phyloP scores from a whole-genome alignment of 768 basidiomycete species.

The Boletus subcaerulescens region DNA sequence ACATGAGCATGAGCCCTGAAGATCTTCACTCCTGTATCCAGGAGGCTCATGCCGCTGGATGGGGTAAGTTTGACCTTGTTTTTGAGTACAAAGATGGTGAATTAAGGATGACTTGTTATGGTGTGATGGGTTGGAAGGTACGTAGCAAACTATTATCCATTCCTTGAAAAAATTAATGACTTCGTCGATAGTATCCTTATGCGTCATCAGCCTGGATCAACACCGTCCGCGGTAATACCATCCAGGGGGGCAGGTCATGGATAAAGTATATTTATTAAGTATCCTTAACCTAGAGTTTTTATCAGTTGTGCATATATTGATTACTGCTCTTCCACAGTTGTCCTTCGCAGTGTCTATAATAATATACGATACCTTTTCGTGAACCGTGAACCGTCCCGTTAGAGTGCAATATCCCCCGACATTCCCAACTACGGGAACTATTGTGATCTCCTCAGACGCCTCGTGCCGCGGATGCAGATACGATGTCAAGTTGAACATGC shows the following conservation, averaged over 20 bases:
- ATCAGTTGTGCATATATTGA: too few species aligned
- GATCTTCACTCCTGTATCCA: constrained; percentile 57
- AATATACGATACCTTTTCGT: too few species aligned
- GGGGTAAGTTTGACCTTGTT: constrained; percentile 4
- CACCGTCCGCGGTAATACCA: constrained; percentile 8
- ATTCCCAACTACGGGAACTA: too few species aligned
- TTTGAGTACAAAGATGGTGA: background rate
- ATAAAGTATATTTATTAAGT: background rate
- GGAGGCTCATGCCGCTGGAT: constrained; percentile 38
- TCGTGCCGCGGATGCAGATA: too few species aligned
- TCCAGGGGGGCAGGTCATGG: background rate
- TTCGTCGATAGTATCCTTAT: constrained; percentile 32
- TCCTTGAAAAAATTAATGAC: background rate
- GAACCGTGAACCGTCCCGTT: too few species aligned
- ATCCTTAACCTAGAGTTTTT: background rate
- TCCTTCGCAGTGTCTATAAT: too few species aligned
- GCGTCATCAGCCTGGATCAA: constrained; percentile 37
- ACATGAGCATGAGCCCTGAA: constrained; percentile 55
- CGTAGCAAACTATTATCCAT: background rate
- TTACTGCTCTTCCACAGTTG: too few species aligned
- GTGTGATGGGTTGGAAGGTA: constrained; percentile 41
- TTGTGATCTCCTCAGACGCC: too few species aligned
- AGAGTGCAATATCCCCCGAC: too few species aligned
- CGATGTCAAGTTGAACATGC: too few species aligned
- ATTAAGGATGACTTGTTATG: constrained; percentile 14